A percentile compares a stretch with the other conserved stretches of the same genome.
Evolutionary conservation across 176 grass and related monocot genomes (phyloP).

Genomic region (Carex pumila): DNA sequence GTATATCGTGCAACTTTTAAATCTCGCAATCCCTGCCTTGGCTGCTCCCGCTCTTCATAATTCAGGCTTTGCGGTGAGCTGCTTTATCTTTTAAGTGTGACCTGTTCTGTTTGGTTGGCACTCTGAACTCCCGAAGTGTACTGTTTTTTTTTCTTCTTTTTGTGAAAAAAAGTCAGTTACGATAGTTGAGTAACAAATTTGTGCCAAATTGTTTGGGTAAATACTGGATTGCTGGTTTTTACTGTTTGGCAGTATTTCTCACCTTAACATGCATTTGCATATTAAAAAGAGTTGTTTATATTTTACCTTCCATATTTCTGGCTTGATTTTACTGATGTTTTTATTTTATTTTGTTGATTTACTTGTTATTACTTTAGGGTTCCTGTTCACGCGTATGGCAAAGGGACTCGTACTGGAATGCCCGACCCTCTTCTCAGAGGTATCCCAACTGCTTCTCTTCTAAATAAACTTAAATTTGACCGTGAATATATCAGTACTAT

Average conservation of each 20-base stretch:
- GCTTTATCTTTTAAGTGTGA: not conserved
- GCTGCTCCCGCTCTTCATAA: conserved; percentile 80
- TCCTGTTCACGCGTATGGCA: conserved; percentile 93
- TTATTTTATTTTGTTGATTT: not conserved
- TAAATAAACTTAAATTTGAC: not conserved
- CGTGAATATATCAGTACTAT: not conserved
- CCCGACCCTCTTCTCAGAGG: conserved; percentile 70
- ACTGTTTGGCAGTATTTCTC: not conserved
- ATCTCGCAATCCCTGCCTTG: conserved; percentile 69
- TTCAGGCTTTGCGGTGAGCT: conserved; percentile 94
- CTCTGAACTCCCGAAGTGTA: not conserved
- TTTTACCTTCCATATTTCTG: not conserved
- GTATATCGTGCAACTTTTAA: conserved; percentile 77
- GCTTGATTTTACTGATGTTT: not conserved
- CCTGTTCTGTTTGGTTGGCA: conserved; percentile 1
- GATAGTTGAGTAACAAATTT: not conserved
- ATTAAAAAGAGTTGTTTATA: not conserved
- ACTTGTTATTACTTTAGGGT: conserved; percentile 36
- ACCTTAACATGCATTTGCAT: not conserved
- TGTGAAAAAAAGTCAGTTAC: not conserved
- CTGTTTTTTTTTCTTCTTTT: too few relatives aligned
- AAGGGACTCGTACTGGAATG: conserved; percentile 65
- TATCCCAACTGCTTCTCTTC: conserved; percentile 23
- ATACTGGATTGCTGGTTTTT: not conserved
- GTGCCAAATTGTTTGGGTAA: not conserved